Evolutionary conservation across 768 basidiomycete species (phyloP).

Genomic region (Astraeus odoratus): DNA sequence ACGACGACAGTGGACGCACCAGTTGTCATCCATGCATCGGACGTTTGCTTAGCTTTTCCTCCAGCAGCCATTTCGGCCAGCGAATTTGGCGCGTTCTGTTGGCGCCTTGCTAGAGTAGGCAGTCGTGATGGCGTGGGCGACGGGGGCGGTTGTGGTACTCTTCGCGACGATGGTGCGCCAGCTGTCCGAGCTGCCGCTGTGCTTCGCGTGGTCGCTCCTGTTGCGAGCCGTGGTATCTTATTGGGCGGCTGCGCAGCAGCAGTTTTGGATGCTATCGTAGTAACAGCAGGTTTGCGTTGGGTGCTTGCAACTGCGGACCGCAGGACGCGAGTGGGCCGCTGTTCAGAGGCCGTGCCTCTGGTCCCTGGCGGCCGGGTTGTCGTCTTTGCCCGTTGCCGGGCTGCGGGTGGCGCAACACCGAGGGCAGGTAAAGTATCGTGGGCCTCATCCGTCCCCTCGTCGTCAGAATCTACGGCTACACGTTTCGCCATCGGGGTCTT

Average conservation of each 20-base stretch:
- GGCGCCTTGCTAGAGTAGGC: conserved; percentile 62
- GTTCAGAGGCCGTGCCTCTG: conserved; percentile 60
- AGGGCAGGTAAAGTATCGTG: conserved; percentile 63
- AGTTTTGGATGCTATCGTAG: conserved; percentile 29
- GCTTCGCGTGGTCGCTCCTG: conserved; percentile 44
- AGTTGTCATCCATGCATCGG: conserved; percentile 73
- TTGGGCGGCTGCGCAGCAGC: conserved; percentile 49
- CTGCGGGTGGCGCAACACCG: conserved; percentile 37
- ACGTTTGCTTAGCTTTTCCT: conserved; percentile 29
- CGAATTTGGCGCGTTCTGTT: conserved; percentile 34
- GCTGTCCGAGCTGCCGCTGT: conserved; percentile 33
- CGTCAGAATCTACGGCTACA: conserved; percentile 57
- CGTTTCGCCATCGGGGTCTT: conserved; percentile 84
- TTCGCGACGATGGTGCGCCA: conserved; percentile 27
- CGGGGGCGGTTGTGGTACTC: conserved; percentile 42
- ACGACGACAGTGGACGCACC: conserved; percentile 63
- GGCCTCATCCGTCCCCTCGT: conserved; percentile 52
- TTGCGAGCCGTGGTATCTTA: conserved; percentile 62
- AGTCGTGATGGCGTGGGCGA: conserved; percentile 71
- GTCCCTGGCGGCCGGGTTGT: conserved; percentile 32
- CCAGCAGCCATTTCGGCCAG: conserved; percentile 44
- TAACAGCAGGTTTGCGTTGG: conserved; percentile 47
- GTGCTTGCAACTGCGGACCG: conserved; percentile 55
- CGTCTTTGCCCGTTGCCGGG: conserved; percentile 30
- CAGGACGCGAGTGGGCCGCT: conserved; percentile 67